Evolutionary conservation across 345 rosid genomes (phyloP), one percentile per base, ranked within the genome.

Genomic region (Lepidium didymum): DNA sequence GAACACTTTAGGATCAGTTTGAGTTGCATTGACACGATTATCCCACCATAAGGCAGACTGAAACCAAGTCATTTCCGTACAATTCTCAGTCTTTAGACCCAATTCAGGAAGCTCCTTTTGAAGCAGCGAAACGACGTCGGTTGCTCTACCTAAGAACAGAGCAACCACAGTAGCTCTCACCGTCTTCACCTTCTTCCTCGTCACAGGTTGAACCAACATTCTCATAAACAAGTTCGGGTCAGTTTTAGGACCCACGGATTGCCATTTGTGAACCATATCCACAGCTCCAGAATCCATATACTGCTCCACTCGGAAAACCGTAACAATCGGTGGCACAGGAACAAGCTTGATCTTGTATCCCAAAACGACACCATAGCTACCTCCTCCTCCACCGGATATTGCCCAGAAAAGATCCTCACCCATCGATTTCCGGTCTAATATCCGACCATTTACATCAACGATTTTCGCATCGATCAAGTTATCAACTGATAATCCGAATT

Each of bases 341-440:
- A 87, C 89, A 7, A 87, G 85, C 41, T 84, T 78, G 38, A 86
- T 49, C 53, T 82, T 80, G 53, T 79, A 86, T 0, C 87, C 50
- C 14, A 87, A 67, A 1, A 87, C 60, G 19, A 83, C 89, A 19
- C 83, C 83, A 35, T 68, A 87, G 77, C 92, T 87, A 0, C 69
- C 87, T 35, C 80, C 92, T 0, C 92, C 92, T 0, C 92, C 87
- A 4, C 92, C 92, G 7, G 78, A 38, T 9, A 84, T 81, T 0
- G 92, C 89, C 89, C 88, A 86, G 46, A 86, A 86, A 4, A 84
- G 81, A 69, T 84, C 86, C 34, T 82, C 86, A 0, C 88, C 91
- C 91, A 86, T 86, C 10, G 68, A 27, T 62, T 73, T 77, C 35
- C 88, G 70, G 37, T 86, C 82, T 11, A 81, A 52, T 55, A 84